Evolutionary conservation across 768 basidiomycete genomes (phyloP), one percentile per base, ranked within the genome.

Genomic region (Suillus hirtellus): DNA sequence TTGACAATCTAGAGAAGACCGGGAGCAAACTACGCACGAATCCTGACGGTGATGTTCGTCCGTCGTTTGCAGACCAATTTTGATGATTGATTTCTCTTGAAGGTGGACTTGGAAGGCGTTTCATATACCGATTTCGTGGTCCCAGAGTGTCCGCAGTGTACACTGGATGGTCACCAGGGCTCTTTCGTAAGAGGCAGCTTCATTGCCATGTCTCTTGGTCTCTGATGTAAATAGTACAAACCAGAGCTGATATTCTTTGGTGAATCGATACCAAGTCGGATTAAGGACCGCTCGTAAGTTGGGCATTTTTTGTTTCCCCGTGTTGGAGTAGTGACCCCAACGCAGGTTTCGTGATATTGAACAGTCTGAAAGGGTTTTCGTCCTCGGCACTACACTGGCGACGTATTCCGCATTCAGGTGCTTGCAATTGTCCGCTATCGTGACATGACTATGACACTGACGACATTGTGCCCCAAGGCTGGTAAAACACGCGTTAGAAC

Each of bases 391-490:
- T 0, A 95, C 93, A 1, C 84, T 97, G 34, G 95, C 96, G 0
- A 98, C 96, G 0, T 97, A 91, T 76, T 95, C 93, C 7, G 94
- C 95, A 2, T 97, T 89, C 76, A 82, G 92, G 92, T 92, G 67
- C 27, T 52, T 52, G 50, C 46, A 35, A 12, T 21, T 34, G 14
- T 60, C n/a, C 35, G 35, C 34, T 49, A 37, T 47, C 14, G 4
- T 19, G 35, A 52, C 14, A 38, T 44, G 44, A 17, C 46, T 59
- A 34, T 40, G 63, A 19, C 65, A 62, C 19, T 46, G 46, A 21
- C 54, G 47, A 61, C 52, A 60, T 62, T 40, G 44, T 40, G 24
- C 50, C 14, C 42, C 37, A 64, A 92, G 95, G 67, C 76, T 98
- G 37, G 80, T 96, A 54, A 93, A 89, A 72, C 89, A 86, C 67